These are phyloP conservation scores for Hortiboletus flavorubellus DNA, from an alignment of 768 basidiomycete genomes.

Conservation along the genomic window DNA sequence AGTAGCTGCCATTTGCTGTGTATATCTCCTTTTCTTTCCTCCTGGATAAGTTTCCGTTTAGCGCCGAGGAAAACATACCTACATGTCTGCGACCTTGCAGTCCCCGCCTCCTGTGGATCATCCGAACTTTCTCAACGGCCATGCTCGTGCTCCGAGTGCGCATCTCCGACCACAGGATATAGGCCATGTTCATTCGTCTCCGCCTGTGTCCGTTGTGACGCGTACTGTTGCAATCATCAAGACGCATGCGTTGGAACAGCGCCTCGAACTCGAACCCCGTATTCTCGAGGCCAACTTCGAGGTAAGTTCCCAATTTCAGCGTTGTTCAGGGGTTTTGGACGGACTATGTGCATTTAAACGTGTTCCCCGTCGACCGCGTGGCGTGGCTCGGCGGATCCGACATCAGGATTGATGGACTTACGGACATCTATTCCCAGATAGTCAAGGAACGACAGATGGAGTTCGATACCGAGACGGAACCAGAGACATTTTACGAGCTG, in stretches of 20 bases:
- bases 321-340: conserved; percentile 3
- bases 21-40: conserved; percentile 11
- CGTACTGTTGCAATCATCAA: conserved; percentile 86
- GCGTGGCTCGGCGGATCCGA: conserved; percentile 15
- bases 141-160: not conserved
- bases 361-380: not conserved
- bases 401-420: conserved; percentile 14
- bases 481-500: conserved; percentile 72
- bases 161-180: conserved; percentile 5
- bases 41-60: not conserved
- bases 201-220: conserved; percentile 26
- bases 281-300: conserved; percentile 83
- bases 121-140: conserved; percentile 14
- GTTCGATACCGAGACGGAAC: conserved; percentile 80
- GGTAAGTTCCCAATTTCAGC: conserved; percentile 39
- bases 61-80: conserved; percentile 8
- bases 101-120: conserved; percentile 4
- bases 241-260: conserved; percentile 64
- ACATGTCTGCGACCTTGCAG: conserved; percentile 20
- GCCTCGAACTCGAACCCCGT: conserved; percentile 77
- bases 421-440: conserved; percentile 46
- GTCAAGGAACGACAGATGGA: conserved; percentile 89
- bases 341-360: not conserved
- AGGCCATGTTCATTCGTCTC: conserved; percentile 3
- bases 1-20: conserved; percentile 20